Percentiles rank a stretch among this genome's conserved stretches.
Conservation (phyloP, 768 basidiomycete genomes). For the Cubamyces sp. region DNA sequence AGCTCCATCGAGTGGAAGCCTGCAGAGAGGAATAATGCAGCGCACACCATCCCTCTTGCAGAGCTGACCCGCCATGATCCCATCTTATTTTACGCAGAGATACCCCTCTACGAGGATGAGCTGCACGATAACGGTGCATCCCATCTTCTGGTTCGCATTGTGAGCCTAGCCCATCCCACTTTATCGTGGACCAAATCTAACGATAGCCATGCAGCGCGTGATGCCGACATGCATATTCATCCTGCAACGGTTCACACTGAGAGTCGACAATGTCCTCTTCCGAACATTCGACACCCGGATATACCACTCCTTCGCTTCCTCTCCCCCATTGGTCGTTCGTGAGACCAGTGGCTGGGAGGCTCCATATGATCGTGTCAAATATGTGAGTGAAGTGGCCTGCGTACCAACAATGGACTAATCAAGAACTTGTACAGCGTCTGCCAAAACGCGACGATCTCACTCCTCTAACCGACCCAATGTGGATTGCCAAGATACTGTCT, state of each 20-base stretch:
- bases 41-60: conserved; percentile 77
- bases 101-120: conserved; percentile 95
- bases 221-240: conserved; percentile 97
- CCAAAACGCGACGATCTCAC: conserved; percentile 81
- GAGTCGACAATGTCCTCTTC: conserved; percentile 95
- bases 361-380: conserved; percentile 78
- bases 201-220: conserved; percentile 65
- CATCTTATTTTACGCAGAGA: conserved; percentile 96
- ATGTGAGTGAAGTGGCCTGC: conserved; percentile 47
- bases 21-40: conserved; percentile 57
- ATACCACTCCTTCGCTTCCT: conserved; percentile 78
- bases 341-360: conserved; percentile 93
- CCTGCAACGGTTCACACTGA: conserved; percentile 86
- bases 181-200: neutral
- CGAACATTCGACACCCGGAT: conserved; percentile 86
- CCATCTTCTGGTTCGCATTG: conserved; percentile 81
- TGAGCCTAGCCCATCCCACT: conserved; percentile 22
- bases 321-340: conserved; percentile 66
- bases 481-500: conserved; percentile 73
- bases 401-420: conserved; percentile 3
- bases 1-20: conserved; percentile 47
- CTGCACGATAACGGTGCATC: conserved; percentile 96
- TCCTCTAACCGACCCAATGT: conserved; percentile 85
- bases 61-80: conserved; percentile 91
- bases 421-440: conserved; percentile 49